A percentile compares a stretch with the other conserved stretches of the same genome.
Evolutionary conservation across 2,329 filamentous ascomycete genomes (phyloP).

Genomic region (Diplodia scrobiculata): DNA sequence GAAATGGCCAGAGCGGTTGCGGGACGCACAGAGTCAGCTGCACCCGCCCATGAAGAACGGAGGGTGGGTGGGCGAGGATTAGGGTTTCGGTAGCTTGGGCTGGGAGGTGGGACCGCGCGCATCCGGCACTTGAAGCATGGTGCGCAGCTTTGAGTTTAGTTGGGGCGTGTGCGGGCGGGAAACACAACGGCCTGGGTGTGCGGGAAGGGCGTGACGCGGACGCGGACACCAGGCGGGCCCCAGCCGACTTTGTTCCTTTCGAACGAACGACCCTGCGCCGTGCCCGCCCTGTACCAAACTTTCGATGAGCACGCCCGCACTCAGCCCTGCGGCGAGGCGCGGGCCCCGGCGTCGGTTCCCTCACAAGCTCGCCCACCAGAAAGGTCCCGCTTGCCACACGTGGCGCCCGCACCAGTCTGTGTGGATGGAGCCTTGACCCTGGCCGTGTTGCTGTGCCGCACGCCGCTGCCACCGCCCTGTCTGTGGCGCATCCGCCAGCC

Average conservation of each 20-base stretch:
- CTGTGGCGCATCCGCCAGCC: background rate
- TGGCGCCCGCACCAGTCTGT: background rate
- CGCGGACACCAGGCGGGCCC: background rate
- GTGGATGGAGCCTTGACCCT: slow-evolving; percentile 1
- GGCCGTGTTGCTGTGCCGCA: background rate
- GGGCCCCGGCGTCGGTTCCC: background rate
- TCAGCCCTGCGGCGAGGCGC: background rate
- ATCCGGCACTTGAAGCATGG: slow-evolving; percentile 9
- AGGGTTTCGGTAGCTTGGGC: slow-evolving; percentile 10
- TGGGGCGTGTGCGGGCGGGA: background rate
- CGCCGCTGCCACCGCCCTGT: background rate
- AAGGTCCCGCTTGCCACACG: background rate
- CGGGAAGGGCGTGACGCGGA: background rate
- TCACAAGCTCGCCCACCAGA: background rate
- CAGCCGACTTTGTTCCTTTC: background rate
- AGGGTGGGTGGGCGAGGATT: background rate
- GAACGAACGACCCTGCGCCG: too few species aligned
- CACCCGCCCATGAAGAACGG: background rate
- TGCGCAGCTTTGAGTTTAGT: background rate
- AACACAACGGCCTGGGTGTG: background rate
- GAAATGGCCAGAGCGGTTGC: background rate
- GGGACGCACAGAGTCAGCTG: background rate
- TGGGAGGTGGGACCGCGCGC: slow-evolving; percentile 2
- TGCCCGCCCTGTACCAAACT: background rate
- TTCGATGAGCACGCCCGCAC: background rate